These are phyloP conservation scores for Coniella vitis DNA, from an alignment of 2,329 filamentous ascomycete species.

Conservation along the genomic window DNA sequence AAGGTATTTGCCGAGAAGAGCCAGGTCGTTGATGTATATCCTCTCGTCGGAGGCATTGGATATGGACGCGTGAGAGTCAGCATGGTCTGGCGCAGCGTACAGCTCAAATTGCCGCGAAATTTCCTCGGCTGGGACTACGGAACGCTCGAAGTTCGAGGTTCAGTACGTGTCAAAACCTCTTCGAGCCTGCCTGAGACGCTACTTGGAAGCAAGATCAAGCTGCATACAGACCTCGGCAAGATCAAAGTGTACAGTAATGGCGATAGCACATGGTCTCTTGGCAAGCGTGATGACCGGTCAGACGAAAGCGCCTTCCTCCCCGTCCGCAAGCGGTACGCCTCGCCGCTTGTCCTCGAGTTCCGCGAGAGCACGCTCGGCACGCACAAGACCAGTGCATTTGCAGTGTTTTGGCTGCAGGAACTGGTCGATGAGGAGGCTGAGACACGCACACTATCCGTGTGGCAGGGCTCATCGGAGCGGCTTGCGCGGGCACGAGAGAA, in stretches of 20 bases:
- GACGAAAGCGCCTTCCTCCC: conserved; percentile 43
- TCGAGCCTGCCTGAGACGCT: conserved; percentile 40
- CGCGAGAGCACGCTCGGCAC: conserved; percentile 45
- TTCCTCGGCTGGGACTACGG: conserved; percentile 66
- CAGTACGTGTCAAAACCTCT: conserved; percentile 36
- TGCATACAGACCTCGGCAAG: conserved; percentile 50
- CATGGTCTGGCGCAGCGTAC: conserved; percentile 65
- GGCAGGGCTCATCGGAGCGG: conserved; percentile 55
- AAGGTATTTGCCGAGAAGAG: conserved; percentile 56
- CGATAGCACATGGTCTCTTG: conserved; percentile 46
- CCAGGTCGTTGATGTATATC: conserved; percentile 60
- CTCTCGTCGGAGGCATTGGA: conserved; percentile 65
- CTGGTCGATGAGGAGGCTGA: conserved; percentile 59
- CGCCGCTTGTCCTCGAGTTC: conserved; percentile 50
- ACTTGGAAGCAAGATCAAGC: conserved; percentile 46
- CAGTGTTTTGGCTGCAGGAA: conserved; percentile 63
- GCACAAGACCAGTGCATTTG: conserved; percentile 54
- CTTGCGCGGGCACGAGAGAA: conserved; percentile 29
- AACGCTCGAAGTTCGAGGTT: conserved; percentile 56
- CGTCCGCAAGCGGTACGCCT: conserved; percentile 55
- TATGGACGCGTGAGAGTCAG: conserved; percentile 63
- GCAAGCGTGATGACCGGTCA: conserved; percentile 29
- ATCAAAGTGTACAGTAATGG: conserved; percentile 50
- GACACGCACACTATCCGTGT: conserved; percentile 53
- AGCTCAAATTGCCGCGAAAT: conserved; percentile 51